These are phyloP conservation scores for Syzygium jambos DNA, from an alignment of 345 rosid genomes.

Conservation along the genomic window DNA sequence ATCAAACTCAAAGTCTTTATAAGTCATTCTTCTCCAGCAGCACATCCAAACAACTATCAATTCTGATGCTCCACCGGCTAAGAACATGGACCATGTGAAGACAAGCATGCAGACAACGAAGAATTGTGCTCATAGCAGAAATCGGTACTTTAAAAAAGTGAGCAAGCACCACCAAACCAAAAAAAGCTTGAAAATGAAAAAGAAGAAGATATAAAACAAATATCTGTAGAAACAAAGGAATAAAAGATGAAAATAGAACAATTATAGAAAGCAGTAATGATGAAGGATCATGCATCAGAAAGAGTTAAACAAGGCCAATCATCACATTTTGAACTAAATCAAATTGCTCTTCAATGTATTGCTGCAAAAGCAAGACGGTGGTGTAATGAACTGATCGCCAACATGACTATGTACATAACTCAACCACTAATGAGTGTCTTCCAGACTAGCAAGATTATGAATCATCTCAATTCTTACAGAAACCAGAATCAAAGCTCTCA, in stretches of 20 bases:
- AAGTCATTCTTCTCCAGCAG: neutral
- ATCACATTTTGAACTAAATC: neutral
- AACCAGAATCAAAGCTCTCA: neutral
- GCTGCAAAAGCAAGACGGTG: neutral
- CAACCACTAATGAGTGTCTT: neutral
- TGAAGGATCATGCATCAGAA: neutral
- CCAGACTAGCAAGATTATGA: neutral
- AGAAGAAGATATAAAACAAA: neutral
- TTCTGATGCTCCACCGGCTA: neutral
- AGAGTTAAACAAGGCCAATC: neutral
- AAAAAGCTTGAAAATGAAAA: neutral
- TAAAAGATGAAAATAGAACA: neutral
- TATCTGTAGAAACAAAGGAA: neutral
- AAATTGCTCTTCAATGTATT: neutral
- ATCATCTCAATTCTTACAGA: neutral
- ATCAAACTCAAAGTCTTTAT: neutral
- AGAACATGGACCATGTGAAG: neutral
- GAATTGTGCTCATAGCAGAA: neutral
- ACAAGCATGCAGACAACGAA: neutral
- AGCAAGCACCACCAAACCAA: neutral
- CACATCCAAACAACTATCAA: neutral
- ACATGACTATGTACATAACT: neutral
- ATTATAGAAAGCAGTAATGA: neutral
- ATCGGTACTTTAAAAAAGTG: neutral
- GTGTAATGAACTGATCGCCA: neutral